A percentile compares a stretch with the other conserved stretches of the same genome.
Conservation (phyloP, 2,329 filamentous ascomycete genomes). For the Parastagonospora avenae region DNA sequence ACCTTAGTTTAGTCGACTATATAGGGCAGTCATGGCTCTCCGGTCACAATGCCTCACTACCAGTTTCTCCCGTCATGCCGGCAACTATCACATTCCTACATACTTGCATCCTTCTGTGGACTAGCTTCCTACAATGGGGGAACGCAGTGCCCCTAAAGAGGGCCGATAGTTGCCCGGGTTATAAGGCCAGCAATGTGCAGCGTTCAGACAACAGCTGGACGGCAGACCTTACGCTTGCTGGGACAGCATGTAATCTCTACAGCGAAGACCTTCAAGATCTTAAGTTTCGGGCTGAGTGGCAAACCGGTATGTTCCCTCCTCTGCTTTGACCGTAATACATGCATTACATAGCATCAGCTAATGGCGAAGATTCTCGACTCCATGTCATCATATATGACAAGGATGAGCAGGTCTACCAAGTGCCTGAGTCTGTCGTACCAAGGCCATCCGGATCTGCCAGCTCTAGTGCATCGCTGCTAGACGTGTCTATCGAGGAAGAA, state of each 20-base stretch:
- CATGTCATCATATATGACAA: constrained; percentile 76
- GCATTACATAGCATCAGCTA: background rate
- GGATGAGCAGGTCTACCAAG: constrained; percentile 71
- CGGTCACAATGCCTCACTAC: constrained; percentile 25
- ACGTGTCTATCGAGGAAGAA: constrained; percentile 58
- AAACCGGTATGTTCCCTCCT: constrained; percentile 55
- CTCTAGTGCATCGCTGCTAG: constrained; percentile 51
- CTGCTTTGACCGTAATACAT: background rate
- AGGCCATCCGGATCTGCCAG: constrained; percentile 54
- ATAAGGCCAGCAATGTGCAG: constrained; percentile 65
- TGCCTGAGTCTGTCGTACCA: constrained; percentile 72
- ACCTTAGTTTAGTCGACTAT: constrained; percentile 33
- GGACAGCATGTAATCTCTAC: constrained; percentile 65
- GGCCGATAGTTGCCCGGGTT: constrained; percentile 64
- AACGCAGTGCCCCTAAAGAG: constrained; percentile 26
- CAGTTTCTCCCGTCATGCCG: constrained; percentile 26
- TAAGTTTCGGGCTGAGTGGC: constrained; percentile 63
- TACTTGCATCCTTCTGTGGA: constrained; percentile 25
- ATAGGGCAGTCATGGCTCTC: constrained; percentile 36
- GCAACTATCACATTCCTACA: constrained; percentile 29
- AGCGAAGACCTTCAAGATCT: constrained; percentile 61
- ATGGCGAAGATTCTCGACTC: constrained; percentile 62
- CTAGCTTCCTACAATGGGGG: constrained; percentile 25
- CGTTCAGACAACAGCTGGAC: constrained; percentile 61
- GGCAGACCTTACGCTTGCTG: constrained; percentile 73